Evolutionary conservation across 2,329 filamentous ascomycete genomes (phyloP), one percentile per base, ranked within the genome.

Genomic region (Colletotrichum theobromicola): DNA sequence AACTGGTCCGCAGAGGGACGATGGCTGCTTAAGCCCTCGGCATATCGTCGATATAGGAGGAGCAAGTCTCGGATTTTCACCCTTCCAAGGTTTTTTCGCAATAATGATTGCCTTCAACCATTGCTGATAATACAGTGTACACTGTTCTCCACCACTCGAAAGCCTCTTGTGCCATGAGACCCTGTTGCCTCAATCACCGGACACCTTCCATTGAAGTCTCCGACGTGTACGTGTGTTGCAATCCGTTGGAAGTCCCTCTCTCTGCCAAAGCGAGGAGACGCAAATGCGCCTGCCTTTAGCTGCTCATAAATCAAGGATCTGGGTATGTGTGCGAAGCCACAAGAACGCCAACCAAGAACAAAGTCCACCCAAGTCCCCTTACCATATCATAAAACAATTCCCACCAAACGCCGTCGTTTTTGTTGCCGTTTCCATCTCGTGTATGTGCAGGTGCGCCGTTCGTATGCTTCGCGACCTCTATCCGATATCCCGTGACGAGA

Each of bases 381-480:
- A 24, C 42, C 18, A 8, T 64, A 21, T 57, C 35, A 16, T 58
- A 9, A 16, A 37, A 34, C 57, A 62, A 18, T 32, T 28, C 16
- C 62, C 55, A 37, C 24, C 67, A 21, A 75, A 73, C 72, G 69
- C 72, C 72, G 4, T 30, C 46, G 24, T 57, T 73, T 75, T 75
- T 63, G 63, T 75, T 65, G 35, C 73, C 63, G 30, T 32, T 61
- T 34, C 35, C 63, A 42, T 16, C 37, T 15, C 42, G 70, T 73
- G 53, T 75, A 76, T 76, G 72, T 76, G 58, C 70, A 58, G 74
- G 70, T 70, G 42, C 73, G 73, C 74, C 74, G 53, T 69, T 76
- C 74, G 64, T 76, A 67, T 76, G 70, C 73, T 74, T 73, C 65
- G 75, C 75, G 70, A 69, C 75, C 74, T 76, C 50, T 70, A 62